These are phyloP conservation scores for Alternaria conjuncta DNA, from an alignment of 2,329 filamentous ascomycete species.

Conservation along the genomic window DNA sequence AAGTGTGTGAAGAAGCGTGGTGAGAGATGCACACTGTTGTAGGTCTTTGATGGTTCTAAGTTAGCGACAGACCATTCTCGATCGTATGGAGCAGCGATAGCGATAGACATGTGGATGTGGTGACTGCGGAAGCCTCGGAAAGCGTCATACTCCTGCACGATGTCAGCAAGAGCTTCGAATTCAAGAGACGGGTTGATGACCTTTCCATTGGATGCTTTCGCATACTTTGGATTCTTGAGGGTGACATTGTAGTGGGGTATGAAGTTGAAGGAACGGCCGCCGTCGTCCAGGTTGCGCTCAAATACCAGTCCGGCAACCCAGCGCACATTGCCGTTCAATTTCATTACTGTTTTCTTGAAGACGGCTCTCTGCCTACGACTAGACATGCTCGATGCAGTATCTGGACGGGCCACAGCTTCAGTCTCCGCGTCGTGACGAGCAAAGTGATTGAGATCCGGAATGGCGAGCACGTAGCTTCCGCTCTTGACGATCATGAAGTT, in stretches of 20 bases:
- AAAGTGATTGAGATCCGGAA: constrained; percentile 91
- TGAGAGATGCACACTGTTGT: constrained; percentile 94
- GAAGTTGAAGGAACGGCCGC: constrained; percentile 82
- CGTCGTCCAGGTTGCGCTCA: constrained; percentile 77
- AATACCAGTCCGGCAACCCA: constrained; percentile 93
- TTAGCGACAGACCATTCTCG: constrained; percentile 84
- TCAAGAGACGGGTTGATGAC: constrained; percentile 14
- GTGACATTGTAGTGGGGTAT: constrained; percentile 91
- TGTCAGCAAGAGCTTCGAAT: constrained; percentile 21
- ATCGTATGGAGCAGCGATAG: constrained; percentile 84
- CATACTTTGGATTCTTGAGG: constrained; percentile 78
- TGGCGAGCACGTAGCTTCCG: constrained; percentile 90
- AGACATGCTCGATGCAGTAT: constrained; percentile 63
- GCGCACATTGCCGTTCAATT: constrained; percentile 92
- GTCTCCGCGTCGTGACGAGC: constrained; percentile 69
- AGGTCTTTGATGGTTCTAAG: constrained; percentile 80
- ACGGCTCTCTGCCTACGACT: constrained; percentile 75
- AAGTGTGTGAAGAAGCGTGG: constrained; percentile 98
- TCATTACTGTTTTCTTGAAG: constrained; percentile 99
- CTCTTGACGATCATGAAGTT: constrained; percentile 96
- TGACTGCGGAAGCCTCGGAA: constrained; percentile 95
- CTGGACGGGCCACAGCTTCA: constrained; percentile 62
- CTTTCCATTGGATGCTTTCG: constrained; percentile 63
- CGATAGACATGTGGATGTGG: constrained; percentile 94
- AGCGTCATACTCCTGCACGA: constrained; percentile 76